These are phyloP conservation scores for Cercospora zeae-maydis DNA, from an alignment of 2,329 filamentous ascomycete species.

Conservation along the genomic window DNA sequence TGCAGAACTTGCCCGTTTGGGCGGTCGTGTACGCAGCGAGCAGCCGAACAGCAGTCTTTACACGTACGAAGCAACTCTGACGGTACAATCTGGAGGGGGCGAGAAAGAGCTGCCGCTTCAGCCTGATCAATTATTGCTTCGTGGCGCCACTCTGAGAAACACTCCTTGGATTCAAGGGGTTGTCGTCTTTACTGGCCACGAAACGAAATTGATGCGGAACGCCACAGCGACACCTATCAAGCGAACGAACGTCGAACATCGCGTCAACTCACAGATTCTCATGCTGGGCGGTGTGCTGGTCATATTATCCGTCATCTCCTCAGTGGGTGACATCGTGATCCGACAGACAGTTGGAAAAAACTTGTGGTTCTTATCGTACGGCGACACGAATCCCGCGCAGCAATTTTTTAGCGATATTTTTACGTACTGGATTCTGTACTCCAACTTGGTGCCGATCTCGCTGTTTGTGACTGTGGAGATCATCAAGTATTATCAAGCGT, in stretches of 20 bases:
- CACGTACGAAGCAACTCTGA: conserved; percentile 94
- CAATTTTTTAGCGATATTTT: conserved; percentile 93
- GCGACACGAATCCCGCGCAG: conserved; percentile 60
- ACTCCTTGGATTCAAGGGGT: conserved; percentile 96
- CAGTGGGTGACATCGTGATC: conserved; percentile 82
- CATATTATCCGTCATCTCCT: conserved; percentile 80
- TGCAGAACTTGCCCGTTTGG: conserved; percentile 77
- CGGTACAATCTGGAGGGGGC: conserved; percentile 81
- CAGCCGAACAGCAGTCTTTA: conserved; percentile 98
- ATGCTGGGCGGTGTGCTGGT: conserved; percentile 83
- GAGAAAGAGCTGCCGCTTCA: conserved; percentile 88
- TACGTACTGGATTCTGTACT: conserved; percentile 98
- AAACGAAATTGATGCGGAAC: conserved; percentile 98
- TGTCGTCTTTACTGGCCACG: conserved; percentile 95
- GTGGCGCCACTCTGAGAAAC: conserved; percentile 90
- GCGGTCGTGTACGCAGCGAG: conserved; percentile 84
- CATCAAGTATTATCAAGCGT: conserved; percentile 98
- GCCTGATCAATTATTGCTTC: conserved; percentile 86
- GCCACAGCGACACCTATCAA: conserved; percentile 97
- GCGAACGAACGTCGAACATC: conserved; percentile 88
- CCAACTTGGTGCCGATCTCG: conserved; percentile 92
- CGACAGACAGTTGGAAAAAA: conserved; percentile 60
- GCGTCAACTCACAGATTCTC: conserved; percentile 90
- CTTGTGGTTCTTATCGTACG: conserved; percentile 70
- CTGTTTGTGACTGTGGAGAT: conserved; percentile 96